phyloP scores from a whole-genome alignment of 108 stramenopile species.

The Cafeteria roenbergensis region DNA sequence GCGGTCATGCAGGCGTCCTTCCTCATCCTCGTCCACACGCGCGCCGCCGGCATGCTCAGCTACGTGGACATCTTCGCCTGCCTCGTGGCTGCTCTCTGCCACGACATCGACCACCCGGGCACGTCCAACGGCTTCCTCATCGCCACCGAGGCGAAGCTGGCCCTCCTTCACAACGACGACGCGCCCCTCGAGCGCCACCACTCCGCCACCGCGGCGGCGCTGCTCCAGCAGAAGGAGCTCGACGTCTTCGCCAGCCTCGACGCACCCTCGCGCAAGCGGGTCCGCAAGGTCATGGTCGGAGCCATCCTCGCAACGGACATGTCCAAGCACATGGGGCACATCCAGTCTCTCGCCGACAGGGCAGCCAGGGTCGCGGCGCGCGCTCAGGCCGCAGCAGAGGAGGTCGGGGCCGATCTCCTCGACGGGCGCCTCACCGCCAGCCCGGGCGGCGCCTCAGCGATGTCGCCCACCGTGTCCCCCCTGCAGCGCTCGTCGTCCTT shows the following conservation, averaged over 20 bases:
- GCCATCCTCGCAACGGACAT: conserved; percentile 36
- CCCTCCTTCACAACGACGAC: conserved; percentile 47
- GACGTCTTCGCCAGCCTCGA: conserved; percentile 28
- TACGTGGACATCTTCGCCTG: conserved; percentile 28
- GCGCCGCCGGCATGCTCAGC: conserved; percentile 23
- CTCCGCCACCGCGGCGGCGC: conserved; percentile 33
- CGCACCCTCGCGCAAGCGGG: conserved; percentile 26
- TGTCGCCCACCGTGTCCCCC: too few species aligned
- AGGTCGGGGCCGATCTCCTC: too few species aligned
- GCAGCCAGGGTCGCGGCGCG: too few species aligned
- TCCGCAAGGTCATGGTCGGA: conserved; percentile 30
- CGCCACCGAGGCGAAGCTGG: conserved; percentile 35
- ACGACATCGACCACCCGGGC: conserved; percentile 59
- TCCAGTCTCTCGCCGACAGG: too few species aligned
- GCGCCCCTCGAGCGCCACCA: conserved; percentile 53
- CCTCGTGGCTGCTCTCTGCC: conserved; percentile 39
- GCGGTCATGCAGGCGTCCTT: conserved; percentile 38
- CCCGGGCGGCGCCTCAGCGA: too few species aligned
- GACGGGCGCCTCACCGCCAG: too few species aligned
- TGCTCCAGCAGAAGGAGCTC: conserved; percentile 27
- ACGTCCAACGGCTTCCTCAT: conserved; percentile 45
- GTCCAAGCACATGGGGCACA: too few species aligned
- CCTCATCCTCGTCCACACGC: conserved; percentile 25
- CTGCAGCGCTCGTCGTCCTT: too few species aligned
- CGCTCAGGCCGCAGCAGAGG: too few species aligned